Evolutionary conservation across 139 green algal species (phyloP).

Genomic region (Microglena sp.): DNA sequence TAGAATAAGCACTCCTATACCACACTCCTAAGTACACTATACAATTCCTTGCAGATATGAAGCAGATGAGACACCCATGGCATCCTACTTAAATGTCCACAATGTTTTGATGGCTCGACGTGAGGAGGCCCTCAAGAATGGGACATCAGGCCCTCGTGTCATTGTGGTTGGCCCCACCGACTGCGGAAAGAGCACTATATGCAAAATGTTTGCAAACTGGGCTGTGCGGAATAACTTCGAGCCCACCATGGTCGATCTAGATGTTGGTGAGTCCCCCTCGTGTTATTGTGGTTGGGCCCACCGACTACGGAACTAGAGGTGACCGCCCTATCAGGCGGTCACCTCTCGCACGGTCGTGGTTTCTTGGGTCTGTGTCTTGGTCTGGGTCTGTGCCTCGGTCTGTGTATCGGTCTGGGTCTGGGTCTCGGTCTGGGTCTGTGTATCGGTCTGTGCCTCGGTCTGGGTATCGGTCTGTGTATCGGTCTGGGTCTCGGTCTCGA

Average conservation of each 20-base stretch:
- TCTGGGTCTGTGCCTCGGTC: neutral
- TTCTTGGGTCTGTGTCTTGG: neutral
- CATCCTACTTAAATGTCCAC: constrained; percentile 73
- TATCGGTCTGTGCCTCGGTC: neutral
- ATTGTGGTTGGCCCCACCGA: constrained; percentile 78
- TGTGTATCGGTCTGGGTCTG: neutral
- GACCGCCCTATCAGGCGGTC: neutral
- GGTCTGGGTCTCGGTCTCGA: neutral
- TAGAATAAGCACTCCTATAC: neutral
- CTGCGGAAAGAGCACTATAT: constrained; percentile 73
- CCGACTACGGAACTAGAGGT: neutral
- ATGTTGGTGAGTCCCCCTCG: constrained; percentile 65
- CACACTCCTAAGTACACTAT: neutral
- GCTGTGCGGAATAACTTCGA: constrained; percentile 56
- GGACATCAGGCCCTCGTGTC: constrained; percentile 34
- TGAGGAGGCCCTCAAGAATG: constrained; percentile 20
- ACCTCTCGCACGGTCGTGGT: neutral
- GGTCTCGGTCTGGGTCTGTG: neutral
- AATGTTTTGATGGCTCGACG: constrained; percentile 46
- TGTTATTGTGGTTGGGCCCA: neutral
- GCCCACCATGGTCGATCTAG: constrained; percentile 76
- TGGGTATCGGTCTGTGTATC: neutral
- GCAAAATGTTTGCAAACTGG: constrained; percentile 78
- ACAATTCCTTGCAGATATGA: constrained; percentile 48
- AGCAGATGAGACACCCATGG: constrained; percentile 73